Evolutionary conservation across 208 protist genomes (phyloP), one percentile per base, ranked within the genome.

Genomic region (Leishmania arabica): DNA sequence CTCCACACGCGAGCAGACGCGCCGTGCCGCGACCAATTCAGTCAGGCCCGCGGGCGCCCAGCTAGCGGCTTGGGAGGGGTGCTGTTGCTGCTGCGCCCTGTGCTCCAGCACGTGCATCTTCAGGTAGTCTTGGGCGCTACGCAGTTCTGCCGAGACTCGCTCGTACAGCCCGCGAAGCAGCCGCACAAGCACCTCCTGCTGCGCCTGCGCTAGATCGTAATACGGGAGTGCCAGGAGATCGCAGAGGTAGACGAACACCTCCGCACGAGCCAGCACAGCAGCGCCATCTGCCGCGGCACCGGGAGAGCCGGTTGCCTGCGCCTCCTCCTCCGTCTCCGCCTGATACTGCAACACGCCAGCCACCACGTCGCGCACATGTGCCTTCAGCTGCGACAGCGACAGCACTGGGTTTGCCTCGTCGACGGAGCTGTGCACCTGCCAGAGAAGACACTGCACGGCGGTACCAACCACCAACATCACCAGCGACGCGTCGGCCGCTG

Each of bases 141-240:
- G 78, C 49, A 95, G 69, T 37, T 78, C 80, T 15, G 56, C 53
- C 1, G 75, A 88, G 1, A 89, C 56, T 6, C 77, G 70, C 60
- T 89, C 86, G 79, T 91, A 91, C 37, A 95, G 40, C 3, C 79
- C 70, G 27, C 86, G 82, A 71, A 95, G 88, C 45, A 82, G 80
- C 24, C 78, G 66, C 69, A 96, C 40, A 34, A 97, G 79, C 37
- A 73, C 78, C 77, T 95, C 88, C 84, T 95, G 90, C 80, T 97
- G 90, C 17, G 78, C 58, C 75, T 94, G 88, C 1, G 91, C 83
- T 45, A 96, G 62, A 60, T 78, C 81, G 77, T 88, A 92, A 71
- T 86, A 80, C 13, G 81, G 80, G 24, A 97, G 79, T 24, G 89
- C 87, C 2, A 86, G 83, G 17, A 97, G 42, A 82, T 97, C 94